A percentile compares a stretch with the other conserved stretches of the same genome.
phyloP scores from a whole-genome alignment of 129 eudicot species.

The Gnaphalium uliginosum region DNA sequence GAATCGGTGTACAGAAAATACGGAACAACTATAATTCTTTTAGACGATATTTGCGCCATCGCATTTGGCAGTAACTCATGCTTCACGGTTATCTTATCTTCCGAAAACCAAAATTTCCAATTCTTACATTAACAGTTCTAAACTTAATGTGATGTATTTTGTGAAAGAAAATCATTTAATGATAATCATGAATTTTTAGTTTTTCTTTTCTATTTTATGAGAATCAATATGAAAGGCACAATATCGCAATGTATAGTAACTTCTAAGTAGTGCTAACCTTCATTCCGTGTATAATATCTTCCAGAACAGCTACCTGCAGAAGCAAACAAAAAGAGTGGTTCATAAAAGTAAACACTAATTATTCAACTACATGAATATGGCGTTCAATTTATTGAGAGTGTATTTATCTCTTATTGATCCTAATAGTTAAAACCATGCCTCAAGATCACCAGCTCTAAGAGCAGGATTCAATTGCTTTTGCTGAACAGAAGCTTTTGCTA shows the following conservation, averaged over 20 bases:
- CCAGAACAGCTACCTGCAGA: constrained; percentile 75
- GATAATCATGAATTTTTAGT: not conserved
- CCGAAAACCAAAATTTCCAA: not conserved
- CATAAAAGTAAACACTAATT: constrained; percentile 8
- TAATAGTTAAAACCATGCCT: constrained; percentile 43
- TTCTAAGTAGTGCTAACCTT: constrained; percentile 55
- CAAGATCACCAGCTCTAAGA: constrained; percentile 62
- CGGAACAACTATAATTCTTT: not conserved
- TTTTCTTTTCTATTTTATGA: not conserved
- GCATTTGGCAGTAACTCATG: not conserved
- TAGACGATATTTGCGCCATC: not conserved
- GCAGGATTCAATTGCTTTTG: constrained; percentile 61
- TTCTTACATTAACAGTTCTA: too few species aligned
- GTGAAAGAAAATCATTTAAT: not conserved
- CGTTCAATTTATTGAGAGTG: not conserved
- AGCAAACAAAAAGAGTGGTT: constrained; percentile 18
- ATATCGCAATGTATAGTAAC: not conserved
- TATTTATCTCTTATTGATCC: not conserved
- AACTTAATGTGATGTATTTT: not conserved
- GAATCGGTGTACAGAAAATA: not conserved
- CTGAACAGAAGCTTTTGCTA: constrained; percentile 59
- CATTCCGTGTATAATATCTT: constrained; percentile 83
- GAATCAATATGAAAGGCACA: not conserved
- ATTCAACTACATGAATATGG: not conserved
- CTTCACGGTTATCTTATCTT: not conserved